Percentiles rank a stretch among this genome's conserved stretches.
phyloP scores from a whole-genome alignment of 768 basidiomycete genomes.

The Chalciporus chontae region DNA sequence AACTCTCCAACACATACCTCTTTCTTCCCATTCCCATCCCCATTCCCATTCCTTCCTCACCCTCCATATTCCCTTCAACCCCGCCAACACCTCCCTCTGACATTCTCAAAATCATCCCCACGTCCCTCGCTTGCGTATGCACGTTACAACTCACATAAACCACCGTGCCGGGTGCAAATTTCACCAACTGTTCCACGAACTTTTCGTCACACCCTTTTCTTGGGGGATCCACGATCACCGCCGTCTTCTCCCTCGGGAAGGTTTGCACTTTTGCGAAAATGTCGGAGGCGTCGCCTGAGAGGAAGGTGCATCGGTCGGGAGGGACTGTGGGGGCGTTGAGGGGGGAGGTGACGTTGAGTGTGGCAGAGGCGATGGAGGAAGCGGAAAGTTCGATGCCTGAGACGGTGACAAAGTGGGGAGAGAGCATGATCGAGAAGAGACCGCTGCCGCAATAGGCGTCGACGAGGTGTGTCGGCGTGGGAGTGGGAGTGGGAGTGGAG shows the following conservation, averaged over 20 bases:
- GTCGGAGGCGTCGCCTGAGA: conserved; percentile 78
- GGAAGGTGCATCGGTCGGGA: conserved; percentile 57
- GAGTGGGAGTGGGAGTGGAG: conserved; percentile 4
- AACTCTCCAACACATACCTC: conserved; percentile 74
- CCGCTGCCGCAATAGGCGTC: conserved; percentile 94
- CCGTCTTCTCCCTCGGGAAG: conserved; percentile 67
- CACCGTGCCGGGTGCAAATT: conserved; percentile 61
- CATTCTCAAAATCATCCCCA: conserved; percentile 62
- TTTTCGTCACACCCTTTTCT: conserved; percentile 88
- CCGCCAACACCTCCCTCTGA: conserved; percentile 39
- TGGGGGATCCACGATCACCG: conserved; percentile 84
- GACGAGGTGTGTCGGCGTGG: conserved; percentile 75
- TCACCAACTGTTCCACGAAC: conserved; percentile 74
- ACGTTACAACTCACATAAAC: conserved; percentile 97
- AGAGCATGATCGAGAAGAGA: conserved; percentile 82
- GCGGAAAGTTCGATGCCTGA: conserved; percentile 85
- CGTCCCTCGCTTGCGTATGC: conserved; percentile 87
- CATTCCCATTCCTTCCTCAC: conserved; percentile 33
- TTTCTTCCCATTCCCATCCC: conserved; percentile 36
- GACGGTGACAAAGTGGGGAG: conserved; percentile 67
- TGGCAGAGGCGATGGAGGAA: conserved; percentile 67
- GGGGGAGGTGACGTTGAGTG: conserved; percentile 56
- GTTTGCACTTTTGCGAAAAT: conserved; percentile 69
- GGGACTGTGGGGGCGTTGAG: conserved; percentile 32
- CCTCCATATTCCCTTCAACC: conserved; percentile 33